A percentile compares a stretch with the other conserved stretches of the same genome.
Conservation (phyloP, 306 rosid genomes). For the Fagus sylvatica region DNA sequence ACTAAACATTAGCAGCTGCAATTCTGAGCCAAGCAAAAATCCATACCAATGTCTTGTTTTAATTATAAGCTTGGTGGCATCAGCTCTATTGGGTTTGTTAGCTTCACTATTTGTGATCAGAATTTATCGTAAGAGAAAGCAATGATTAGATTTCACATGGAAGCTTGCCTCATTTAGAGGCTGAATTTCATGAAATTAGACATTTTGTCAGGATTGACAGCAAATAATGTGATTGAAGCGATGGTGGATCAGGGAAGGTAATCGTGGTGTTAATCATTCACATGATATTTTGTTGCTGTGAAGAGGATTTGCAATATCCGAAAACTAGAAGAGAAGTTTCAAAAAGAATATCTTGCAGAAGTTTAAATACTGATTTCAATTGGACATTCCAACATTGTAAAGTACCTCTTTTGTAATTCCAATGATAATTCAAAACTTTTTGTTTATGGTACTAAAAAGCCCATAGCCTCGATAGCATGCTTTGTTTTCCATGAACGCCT, state of each 20-base stretch:
- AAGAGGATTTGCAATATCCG: slow-evolving; percentile 56
- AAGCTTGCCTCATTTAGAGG: slow-evolving; percentile 69
- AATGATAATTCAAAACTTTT: slow-evolving; percentile 61
- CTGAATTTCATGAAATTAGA: slow-evolving; percentile 55
- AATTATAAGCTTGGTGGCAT: slow-evolving; percentile 39
- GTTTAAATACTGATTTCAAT: slow-evolving; percentile 67
- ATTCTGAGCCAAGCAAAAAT: slow-evolving; percentile 38
- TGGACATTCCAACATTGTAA: slow-evolving; percentile 75
- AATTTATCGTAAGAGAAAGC: slow-evolving; percentile 33
- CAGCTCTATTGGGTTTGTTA: slow-evolving; percentile 26
- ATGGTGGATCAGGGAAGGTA: slow-evolving; percentile 80
- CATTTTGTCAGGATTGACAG: slow-evolving; percentile 44
- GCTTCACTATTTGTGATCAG: slow-evolving; percentile 8
- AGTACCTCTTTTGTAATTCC: slow-evolving; percentile 62
- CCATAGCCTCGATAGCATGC: slow-evolving; percentile 54
- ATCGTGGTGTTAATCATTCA: slow-evolving; percentile 38
- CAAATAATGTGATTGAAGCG: slow-evolving; percentile 54
- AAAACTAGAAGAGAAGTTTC: slow-evolving; percentile 57
- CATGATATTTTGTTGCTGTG: slow-evolving; percentile 58
- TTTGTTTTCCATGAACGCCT: not conserved
- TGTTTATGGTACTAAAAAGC: slow-evolving; percentile 76
- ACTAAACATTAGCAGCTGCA: slow-evolving; percentile 43
- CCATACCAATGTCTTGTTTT: slow-evolving; percentile 47
- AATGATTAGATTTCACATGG: slow-evolving; percentile 47
- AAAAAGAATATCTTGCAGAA: slow-evolving; percentile 63